Evolutionary conservation across 345 rosid genomes (phyloP).

Genomic region (Boechera stricta): DNA sequence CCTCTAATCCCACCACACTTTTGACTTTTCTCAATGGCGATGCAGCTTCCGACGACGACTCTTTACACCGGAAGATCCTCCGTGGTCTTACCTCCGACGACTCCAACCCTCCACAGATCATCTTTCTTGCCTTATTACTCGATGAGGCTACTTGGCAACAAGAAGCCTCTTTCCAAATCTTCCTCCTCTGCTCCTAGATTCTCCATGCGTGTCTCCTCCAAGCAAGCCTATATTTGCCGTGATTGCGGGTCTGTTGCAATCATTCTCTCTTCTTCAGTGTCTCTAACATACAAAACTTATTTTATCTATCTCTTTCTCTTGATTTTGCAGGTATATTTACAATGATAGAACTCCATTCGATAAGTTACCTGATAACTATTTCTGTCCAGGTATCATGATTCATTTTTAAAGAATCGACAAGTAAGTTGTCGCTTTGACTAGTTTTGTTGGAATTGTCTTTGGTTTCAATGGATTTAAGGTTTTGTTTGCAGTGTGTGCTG

Average conservation of each 20-base stretch:
- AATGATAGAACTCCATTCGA: conserved; percentile 89
- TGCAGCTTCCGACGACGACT: conserved; percentile 38
- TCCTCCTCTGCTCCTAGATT: conserved; percentile 55
- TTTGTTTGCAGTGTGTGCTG: conserved; percentile 79
- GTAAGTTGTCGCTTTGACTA: not conserved
- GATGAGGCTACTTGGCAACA: conserved; percentile 42
- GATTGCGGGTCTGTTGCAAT: conserved; percentile 75
- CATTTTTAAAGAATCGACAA: not conserved
- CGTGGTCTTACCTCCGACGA: conserved; percentile 48
- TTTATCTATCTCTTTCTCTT: conserved; percentile 7
- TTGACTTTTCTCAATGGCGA: conserved; percentile 46
- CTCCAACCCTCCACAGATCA: conserved; percentile 52
- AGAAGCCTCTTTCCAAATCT: conserved; percentile 22
- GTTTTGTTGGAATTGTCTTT: not conserved
- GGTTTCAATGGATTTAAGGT: not conserved
- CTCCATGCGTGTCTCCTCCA: conserved; percentile 85
- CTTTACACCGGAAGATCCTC: conserved; percentile 33
- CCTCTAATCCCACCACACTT: conserved; percentile 23
- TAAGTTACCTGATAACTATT: conserved; percentile 71
- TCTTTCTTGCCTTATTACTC: conserved; percentile 60
- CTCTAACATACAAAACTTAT: not conserved
- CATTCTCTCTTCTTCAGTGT: not conserved
- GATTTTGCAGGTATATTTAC: conserved; percentile 73
- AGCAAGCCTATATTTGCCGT: conserved; percentile 88
- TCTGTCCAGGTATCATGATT: conserved; percentile 70